phyloP scores from a whole-genome alignment of 2,329 filamentous ascomycete genomes.

The Exophiala bonariae region DNA sequence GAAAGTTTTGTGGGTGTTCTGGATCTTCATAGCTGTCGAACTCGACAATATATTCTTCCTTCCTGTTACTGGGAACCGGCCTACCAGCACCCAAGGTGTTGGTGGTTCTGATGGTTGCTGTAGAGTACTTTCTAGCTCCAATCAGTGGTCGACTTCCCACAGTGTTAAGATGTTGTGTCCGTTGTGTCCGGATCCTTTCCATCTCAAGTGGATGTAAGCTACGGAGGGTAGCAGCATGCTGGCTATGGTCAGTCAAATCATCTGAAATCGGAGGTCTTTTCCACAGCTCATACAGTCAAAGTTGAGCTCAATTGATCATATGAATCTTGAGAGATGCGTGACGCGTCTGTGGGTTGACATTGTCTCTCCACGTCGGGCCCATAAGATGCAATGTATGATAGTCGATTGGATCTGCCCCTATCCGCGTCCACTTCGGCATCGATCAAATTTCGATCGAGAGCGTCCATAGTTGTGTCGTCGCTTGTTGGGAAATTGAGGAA shows the following conservation, averaged over 20 bases:
- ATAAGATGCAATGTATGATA: slow-evolving; percentile 13
- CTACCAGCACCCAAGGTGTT: slow-evolving; percentile 54
- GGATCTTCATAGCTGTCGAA: slow-evolving; percentile 65
- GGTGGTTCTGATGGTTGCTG: slow-evolving; percentile 33
- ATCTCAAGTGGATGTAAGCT: slow-evolving; percentile 10
- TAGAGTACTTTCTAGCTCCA: slow-evolving; percentile 32
- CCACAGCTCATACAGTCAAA: too few species aligned
- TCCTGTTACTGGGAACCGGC: slow-evolving; percentile 53
- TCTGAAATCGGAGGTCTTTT: too few species aligned
- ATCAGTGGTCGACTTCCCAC: slow-evolving; percentile 35
- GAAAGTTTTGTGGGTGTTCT: slow-evolving; percentile 63
- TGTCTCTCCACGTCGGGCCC: slow-evolving; percentile 14
- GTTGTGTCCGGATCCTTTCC: slow-evolving; percentile 6
- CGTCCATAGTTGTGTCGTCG: slow-evolving; percentile 3
- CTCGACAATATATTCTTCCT: slow-evolving; percentile 63
- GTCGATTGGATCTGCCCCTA: slow-evolving; percentile 6
- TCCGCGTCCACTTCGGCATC: slow-evolving; percentile 16
- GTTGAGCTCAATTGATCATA: too few species aligned
- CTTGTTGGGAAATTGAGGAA: too few species aligned
- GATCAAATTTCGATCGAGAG: slow-evolving; percentile 12
- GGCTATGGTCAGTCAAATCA: slow-evolving; percentile 2
- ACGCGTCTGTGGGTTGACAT: neutral
- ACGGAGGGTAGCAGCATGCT: slow-evolving; percentile 2
- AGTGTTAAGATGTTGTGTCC: slow-evolving; percentile 34
- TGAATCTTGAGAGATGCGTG: too few species aligned